These are phyloP conservation scores for Salvia splendens DNA, from an alignment of 257 asterid genomes.

Conservation along the genomic window DNA sequence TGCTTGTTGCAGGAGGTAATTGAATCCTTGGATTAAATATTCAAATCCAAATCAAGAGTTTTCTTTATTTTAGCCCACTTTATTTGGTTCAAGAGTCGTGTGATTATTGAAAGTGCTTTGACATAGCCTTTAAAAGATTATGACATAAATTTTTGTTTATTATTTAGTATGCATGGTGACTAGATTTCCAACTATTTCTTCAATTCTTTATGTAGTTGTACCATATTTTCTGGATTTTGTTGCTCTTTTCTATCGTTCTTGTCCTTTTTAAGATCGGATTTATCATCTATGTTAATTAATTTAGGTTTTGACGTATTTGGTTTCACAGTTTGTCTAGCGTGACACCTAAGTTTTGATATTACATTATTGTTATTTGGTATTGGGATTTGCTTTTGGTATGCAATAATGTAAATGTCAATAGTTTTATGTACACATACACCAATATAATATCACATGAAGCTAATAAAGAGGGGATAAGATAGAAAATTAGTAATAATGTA, in stretches of 20 bases:
- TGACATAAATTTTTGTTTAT: constrained; percentile 24
- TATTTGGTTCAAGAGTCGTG: background rate
- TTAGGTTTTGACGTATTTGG: background rate
- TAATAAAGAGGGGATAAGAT: background rate
- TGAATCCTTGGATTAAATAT: constrained; percentile 1
- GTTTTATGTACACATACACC: background rate
- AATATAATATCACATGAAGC: background rate
- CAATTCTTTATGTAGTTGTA: background rate
- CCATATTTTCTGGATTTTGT: constrained; percentile 27
- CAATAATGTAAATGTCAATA: too few species aligned
- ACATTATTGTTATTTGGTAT: background rate
- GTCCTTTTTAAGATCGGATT: constrained; percentile 7
- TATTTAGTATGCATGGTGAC: constrained; percentile 30
- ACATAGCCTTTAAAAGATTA: constrained; percentile 12
- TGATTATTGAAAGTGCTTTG: background rate
- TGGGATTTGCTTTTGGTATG: background rate
- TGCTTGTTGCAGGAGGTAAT: constrained; percentile 13
- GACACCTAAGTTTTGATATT: background rate
- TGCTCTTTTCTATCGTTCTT: constrained; percentile 17
- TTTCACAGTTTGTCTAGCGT: background rate
- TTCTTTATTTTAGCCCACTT: background rate
- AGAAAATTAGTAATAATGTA: background rate
- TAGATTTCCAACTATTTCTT: constrained; percentile 19
- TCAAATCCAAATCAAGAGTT: background rate
- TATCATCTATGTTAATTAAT: background rate